Evolutionary conservation across 441 rosid genomes (phyloP), one percentile per base, ranked within the genome.

Genomic region (Manihot esculenta): DNA sequence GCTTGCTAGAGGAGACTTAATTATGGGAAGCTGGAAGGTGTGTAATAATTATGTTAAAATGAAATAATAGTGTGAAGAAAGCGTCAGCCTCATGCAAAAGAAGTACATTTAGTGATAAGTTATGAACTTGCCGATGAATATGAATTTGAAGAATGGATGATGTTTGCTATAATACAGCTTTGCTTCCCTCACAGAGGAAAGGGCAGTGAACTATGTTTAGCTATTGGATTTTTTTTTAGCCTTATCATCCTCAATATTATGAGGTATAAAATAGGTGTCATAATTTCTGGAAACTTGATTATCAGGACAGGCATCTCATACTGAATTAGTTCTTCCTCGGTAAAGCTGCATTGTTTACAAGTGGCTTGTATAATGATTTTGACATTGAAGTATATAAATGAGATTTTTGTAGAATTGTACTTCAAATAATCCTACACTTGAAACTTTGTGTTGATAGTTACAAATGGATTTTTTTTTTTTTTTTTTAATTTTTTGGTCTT

Each of bases 41-140:
- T 26, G 68, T 54, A 68, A 62, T 74, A 74, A 56, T 42, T 74
- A 42, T 47, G 60, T 61, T 74, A 35, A 55, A 35, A 30, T 69
- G 73, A 68, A 74, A 68, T 68, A 63, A 62, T 56, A 53, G 14
- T 17, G 30, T 33, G 73, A 68, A 68, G 72, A 61, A 49, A 49
- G 35, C 38, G 49, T 63, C 77, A 44, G 27, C 33, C 27, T 1
- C 38, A 1, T 12, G 24, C 35, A 23, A 50, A 72, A 35, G 41
- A 35, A 50, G 3, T 45, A 24, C 10, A 54, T 33, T 23, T 48
- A 58, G 21, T 23, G 44, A 14, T 55, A 50, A 49, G 14, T 13
- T 35, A 15, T 21, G 30, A 62, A 24, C 59, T 65, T 35, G 65
- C 17, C n/a, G 21, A 35, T 11, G 53, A 27, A 72, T 65, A 66